Percentiles rank a stretch among this genome's conserved stretches.
Conservation (phyloP, 2,329 filamentous ascomycete genomes). For the Colletotrichum graminicola region DNA sequence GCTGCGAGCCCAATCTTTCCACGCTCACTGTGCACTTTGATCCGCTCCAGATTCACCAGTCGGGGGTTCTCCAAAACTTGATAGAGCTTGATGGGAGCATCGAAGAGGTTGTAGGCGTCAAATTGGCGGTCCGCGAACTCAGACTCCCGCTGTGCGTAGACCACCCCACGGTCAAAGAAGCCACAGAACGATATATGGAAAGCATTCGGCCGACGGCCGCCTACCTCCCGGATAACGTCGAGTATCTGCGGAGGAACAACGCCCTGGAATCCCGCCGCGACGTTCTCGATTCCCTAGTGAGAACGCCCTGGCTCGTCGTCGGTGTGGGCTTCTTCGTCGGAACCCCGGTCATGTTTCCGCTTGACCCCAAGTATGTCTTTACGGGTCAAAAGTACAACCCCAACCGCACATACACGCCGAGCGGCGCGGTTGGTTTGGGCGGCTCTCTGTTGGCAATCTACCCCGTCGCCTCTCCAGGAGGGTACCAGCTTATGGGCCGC, state of each 20-base stretch:
- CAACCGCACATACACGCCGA: conserved; percentile 51
- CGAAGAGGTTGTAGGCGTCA: conserved; percentile 39
- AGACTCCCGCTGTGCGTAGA: conserved; percentile 50
- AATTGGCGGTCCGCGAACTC: conserved; percentile 45
- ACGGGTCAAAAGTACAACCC: conserved; percentile 51
- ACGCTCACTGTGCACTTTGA: conserved; percentile 44
- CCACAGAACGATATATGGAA: conserved; percentile 68
- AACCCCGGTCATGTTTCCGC: conserved; percentile 50
- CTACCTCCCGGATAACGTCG: conserved; percentile 71
- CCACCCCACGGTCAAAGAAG: conserved; percentile 54
- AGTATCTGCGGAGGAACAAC: conserved; percentile 59
- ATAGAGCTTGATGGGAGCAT: conserved; percentile 20
- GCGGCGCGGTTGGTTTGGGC: conserved; percentile 53
- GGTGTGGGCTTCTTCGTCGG: conserved; percentile 53
- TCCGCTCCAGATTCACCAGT: conserved; percentile 38
- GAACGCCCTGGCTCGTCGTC: conserved; percentile 50
- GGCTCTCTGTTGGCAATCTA: conserved; percentile 54
- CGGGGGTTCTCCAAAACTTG: conserved; percentile 14
- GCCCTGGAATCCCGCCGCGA: conserved; percentile 49
- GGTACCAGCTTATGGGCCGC: conserved; percentile 54
- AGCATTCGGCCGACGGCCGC: conserved; percentile 69
- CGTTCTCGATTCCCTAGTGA: conserved; percentile 50
- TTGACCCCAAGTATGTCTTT: conserved; percentile 45
- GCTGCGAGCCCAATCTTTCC: conserved; percentile 42
- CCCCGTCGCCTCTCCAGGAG: conserved; percentile 53